Base-by-base conservation (phyloP, 2,329 filamentous ascomycete genomes). In the Trichophyton benhamiae region DNA sequence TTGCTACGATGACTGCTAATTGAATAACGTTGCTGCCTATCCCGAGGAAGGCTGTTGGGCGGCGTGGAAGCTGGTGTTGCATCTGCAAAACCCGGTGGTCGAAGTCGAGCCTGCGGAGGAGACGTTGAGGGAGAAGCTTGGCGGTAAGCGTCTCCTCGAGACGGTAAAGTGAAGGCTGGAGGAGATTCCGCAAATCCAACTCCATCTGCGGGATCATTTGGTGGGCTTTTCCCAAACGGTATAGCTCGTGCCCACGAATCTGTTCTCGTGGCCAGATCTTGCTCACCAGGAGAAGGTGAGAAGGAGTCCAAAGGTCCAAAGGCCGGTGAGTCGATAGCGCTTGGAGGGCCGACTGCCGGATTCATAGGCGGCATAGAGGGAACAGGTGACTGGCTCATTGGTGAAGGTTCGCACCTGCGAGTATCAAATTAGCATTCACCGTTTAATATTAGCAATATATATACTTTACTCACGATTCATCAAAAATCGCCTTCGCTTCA, bases 181-280 rank as follows among this genome's bases (percentile, higher is more conserved):
- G 76, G 75, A 3, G 75, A 76, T 42, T 70, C 73, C 52, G 69
- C 70, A 20, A 71, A 64, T 58, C 73, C 68, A 3, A 71, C 67
- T 6, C 70, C 71, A 59, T 74, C 72, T 41, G 70, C 68, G 11
- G 71, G 64, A 63, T 75, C 72, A 25, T 68, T 71, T 9, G 76
- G 75, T n/a, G 76, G 76, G 52, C 74, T 78, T 60, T 74, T 75
- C 22, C 75, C 74, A 66, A 72, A 77, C 0, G 76, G 75, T n/a
- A 78, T 72, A 11, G 74, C 72, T 59, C 73, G 72, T 41, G 75
- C 72, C 76, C 76, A 78, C n/a, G 71, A 75, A 65, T 73, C 73
- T 3, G 75, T 77, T 49, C 74, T 69, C 46, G 68, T 67, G 36
- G 66, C 67, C 6, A 74, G 68, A 55, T 76, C 72, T 48, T 69